phyloP scores from a whole-genome alignment of 2,329 filamentous ascomycete genomes.

The Periconia sp. region DNA sequence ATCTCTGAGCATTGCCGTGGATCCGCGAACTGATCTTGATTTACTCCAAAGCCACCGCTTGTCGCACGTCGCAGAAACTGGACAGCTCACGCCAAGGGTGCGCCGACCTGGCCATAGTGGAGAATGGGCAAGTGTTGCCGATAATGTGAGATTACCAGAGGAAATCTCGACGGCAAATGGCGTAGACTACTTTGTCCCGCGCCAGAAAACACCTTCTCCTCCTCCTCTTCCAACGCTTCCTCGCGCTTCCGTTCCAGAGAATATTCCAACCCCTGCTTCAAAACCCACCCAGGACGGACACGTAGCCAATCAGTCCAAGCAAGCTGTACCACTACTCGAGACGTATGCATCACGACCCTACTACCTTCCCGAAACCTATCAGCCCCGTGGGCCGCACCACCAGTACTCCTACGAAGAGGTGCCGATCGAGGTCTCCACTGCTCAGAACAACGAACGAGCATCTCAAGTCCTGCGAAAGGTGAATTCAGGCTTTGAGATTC shows the following conservation, averaged over 20 bases:
- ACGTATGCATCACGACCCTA: conserved; percentile 43
- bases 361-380: conserved; percentile 42
- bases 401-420: conserved; percentile 43
- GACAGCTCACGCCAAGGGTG: conserved; percentile 52
- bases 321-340: conserved; percentile 43
- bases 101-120: conserved; percentile 45
- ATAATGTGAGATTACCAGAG: conserved; percentile 30
- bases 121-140: conserved; percentile 46
- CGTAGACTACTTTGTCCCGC: conserved; percentile 46
- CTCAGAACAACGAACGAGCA: conserved; percentile 29
- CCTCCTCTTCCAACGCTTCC: conserved; percentile 41
- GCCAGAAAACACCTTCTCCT: conserved; percentile 43
- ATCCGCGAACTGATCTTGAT: conserved; percentile 44
- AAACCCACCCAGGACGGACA: conserved; percentile 29
- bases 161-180: conserved; percentile 36
- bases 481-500: conserved; percentile 50
- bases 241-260: conserved; percentile 21
- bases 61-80: conserved; percentile 58
- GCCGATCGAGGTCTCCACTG: conserved; percentile 33
- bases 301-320: conserved; percentile 31
- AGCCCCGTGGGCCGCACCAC: conserved; percentile 45
- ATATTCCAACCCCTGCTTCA: conserved; percentile 17
- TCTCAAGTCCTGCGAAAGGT: conserved; percentile 47
- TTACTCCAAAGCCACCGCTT: conserved; percentile 55
- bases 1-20: conserved; percentile 20